These are phyloP conservation scores for Lactarius vividus DNA, from an alignment of 768 basidiomycete species.

Conservation along the genomic window DNA sequence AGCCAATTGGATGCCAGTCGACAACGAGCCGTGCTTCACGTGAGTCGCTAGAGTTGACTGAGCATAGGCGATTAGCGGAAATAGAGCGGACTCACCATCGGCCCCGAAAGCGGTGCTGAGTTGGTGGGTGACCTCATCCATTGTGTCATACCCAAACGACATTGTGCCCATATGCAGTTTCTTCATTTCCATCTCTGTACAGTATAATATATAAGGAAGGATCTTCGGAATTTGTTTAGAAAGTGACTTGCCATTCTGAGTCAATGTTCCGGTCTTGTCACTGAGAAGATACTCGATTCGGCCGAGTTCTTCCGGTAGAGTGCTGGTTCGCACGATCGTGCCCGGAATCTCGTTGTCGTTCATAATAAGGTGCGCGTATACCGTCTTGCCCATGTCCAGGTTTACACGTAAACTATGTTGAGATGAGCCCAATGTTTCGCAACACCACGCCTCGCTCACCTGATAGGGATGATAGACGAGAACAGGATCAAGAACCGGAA, in stretches of 20 bases:
- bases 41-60: constrained; percentile 35
- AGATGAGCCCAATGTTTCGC: not conserved
- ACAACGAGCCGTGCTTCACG: constrained; percentile 51
- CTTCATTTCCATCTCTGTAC: constrained; percentile 96
- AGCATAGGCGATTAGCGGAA: not conserved
- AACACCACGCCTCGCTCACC: constrained; percentile 47
- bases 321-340: constrained; percentile 97
- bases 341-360: constrained; percentile 88
- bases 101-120: constrained; percentile 80
- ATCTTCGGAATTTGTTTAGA: not conserved
- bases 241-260: constrained; percentile 78
- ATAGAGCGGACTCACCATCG: constrained; percentile 44
- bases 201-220: not conserved
- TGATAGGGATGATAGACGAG: constrained; percentile 98
- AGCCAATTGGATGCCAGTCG: constrained; percentile 80
- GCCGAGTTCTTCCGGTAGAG: constrained; percentile 93
- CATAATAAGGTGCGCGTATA: constrained; percentile 96
- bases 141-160: constrained; percentile 95
- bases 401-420: constrained; percentile 87
- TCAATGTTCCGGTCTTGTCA: constrained; percentile 97
- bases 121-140: constrained; percentile 97
- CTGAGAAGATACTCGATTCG: constrained; percentile 93
- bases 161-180: constrained; percentile 99
- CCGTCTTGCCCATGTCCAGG: constrained; percentile 98
- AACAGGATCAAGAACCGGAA: constrained; percentile 97